Evolutionary conservation across 192 early-diverging fungal species (phyloP), one percentile per base, ranked within the genome.

Genomic region (Coemansia sp.): DNA sequence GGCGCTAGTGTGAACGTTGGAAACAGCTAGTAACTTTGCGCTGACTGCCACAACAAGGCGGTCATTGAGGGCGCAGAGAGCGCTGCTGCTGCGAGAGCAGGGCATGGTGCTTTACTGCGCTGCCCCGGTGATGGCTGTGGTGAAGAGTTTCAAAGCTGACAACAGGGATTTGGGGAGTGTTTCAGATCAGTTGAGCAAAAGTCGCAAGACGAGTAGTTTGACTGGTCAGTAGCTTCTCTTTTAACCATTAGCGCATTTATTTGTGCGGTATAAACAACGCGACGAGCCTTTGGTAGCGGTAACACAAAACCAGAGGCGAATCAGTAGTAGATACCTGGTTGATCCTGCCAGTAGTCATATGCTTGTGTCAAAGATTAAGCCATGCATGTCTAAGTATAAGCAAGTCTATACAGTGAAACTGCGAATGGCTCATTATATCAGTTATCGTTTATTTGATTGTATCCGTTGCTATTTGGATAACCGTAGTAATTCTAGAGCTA

Each of bases 371-470:
- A 87, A 85, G 83, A 87, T 87, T 87, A 87, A 87, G 84, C 86
- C 84, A 85, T 87, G 86, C 84, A 85, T 87, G 84, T 84, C 82
- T 83, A 84, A 87, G 84, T 85, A 83, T 84, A 81, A 85, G 81
- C 75, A 76, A 79, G 69, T 82, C 81, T 84, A 72, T 84, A 86
- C 79, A 72, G 84, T 83, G 86, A 88, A 85, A 86, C 86, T 86
- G 84, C 85, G 82, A 85, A 89, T 86, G 86, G 84, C 88, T 89
- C 87, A 88, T 88, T 88, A 88, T 85, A 89, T 87, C 88, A 88
- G 86, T 89, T 89, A 88, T 89, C 85, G 82, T 88, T 87, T 89
- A 89, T 86, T 86, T 87, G 86, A 89, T 86, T 81, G 74, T 86
- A 82, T 81, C 71, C 60, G 60, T 85, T 86, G 83, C 84, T 85